Evolutionary conservation across 768 basidiomycete species (phyloP), one percentile per base, ranked within the genome.

Genomic region (Tephrocybe sp.): DNA sequence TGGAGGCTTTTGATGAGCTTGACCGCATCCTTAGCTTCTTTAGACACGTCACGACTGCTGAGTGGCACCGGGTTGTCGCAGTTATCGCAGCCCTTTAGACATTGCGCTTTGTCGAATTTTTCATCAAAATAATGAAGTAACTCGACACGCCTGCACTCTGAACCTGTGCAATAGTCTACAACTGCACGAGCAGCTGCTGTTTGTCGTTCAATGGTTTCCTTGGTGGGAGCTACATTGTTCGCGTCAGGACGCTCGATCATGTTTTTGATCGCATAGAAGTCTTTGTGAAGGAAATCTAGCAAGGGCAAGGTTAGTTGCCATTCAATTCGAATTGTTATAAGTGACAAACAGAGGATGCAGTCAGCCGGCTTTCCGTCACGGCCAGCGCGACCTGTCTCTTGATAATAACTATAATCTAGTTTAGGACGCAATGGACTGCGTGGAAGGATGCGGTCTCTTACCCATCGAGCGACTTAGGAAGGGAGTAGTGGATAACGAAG

Each of bases 351-450:
- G 9, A 98, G 79, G 11, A 97, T 67, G 67, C 97, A 99, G 43
- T 88, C 83, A 0, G 97, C 86, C 1, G 82, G 78, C 57, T 78
- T 65, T 4, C 92, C 92, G 61, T 99, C 97, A 51, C 97, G 82
- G 5, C 97, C 97, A 15, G 95, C 97, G 49, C 97, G 84, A 5
- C 97, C 97, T 0, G 96, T 98, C 70, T 99, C 97, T 71, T 98
- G 93, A 60, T 93, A 94, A 61, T 90, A 90, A 1, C 89, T 90
- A 25, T 9, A 41, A 49, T 39, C 36, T 36, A 11, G 22, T 26
- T 46, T 7, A 49, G 30, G 35, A 59, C 49, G 44, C 47, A 39
- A 11, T 13, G 34, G 36, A 11, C 28, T 44, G 18, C 35, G 28
- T 37, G 24, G 42, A 16, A 38, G 15, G 53, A 27, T 8, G 62